phyloP scores from a whole-genome alignment of 2,329 filamentous ascomycete species.

The Bertia moriformis region DNA sequence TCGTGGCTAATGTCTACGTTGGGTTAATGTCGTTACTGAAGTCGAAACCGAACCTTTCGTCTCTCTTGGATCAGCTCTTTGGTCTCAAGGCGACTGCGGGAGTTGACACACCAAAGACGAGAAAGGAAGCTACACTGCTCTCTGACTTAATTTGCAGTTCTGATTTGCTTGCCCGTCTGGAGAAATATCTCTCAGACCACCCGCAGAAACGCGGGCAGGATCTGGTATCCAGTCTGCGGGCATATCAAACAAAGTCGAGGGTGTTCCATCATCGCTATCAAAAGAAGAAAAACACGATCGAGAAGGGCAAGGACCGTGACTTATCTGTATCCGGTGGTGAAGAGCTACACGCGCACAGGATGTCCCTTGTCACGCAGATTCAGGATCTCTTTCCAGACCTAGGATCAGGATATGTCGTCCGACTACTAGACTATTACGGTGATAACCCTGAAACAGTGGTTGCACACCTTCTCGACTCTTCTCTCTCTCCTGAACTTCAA shows the following conservation, averaged over 20 bases:
- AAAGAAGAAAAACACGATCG: constrained; percentile 31
- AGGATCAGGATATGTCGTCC: constrained; percentile 67
- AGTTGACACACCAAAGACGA: constrained; percentile 37
- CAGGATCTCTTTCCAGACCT: constrained; percentile 86
- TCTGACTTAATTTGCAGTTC: constrained; percentile 1
- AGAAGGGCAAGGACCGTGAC: constrained; percentile 50
- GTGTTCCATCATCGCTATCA: constrained; percentile 18
- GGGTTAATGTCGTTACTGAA: constrained; percentile 59
- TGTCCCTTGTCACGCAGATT: constrained; percentile 77
- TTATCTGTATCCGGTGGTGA: constrained; percentile 15
- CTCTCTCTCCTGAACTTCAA: constrained; percentile 55
- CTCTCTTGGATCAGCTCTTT: constrained; percentile 73
- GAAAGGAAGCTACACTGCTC: constrained; percentile 15
- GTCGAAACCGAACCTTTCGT: constrained; percentile 53
- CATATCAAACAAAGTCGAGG: constrained; percentile 20
- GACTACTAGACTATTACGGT: constrained; percentile 63
- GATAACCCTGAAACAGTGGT: constrained; percentile 69
- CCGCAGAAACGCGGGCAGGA: constrained; percentile 23
- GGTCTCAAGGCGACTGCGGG: constrained; percentile 61
- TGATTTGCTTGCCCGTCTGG: constrained; percentile 13
- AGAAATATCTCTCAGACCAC: constrained; percentile 13
- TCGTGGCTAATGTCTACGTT: constrained; percentile 63
- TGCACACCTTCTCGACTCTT: constrained; percentile 66
- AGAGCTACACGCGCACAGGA: constrained; percentile 60
- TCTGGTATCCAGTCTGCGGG: constrained; percentile 18